These are phyloP conservation scores for Monosporascus sp. DNA, from an alignment of 2,329 filamentous ascomycete species.

Conservation along the genomic window DNA sequence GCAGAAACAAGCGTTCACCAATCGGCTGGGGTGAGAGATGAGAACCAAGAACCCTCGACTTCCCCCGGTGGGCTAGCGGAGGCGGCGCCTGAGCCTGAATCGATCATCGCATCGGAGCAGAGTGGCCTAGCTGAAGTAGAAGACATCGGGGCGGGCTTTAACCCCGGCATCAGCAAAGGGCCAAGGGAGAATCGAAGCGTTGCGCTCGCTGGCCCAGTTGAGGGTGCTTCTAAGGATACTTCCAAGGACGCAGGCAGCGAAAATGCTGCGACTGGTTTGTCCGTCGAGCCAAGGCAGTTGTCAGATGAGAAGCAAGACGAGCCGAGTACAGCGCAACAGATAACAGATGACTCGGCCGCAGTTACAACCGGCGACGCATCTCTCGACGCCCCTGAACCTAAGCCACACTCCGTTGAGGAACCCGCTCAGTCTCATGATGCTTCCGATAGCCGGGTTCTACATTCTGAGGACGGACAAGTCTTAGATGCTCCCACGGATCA, in stretches of 20 bases:
- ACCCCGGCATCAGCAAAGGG: conserved; percentile 8
- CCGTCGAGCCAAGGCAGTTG: conserved; percentile 2
- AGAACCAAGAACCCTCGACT: conserved; percentile 3
- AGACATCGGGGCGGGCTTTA: conserved; percentile 3
- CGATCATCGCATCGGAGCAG: conserved; percentile 5
- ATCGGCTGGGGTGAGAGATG: conserved; percentile 1
- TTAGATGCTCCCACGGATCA: background rate
- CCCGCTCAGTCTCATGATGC: conserved; percentile 1
- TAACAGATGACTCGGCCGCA: background rate
- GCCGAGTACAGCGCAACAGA: background rate
- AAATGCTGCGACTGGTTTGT: conserved; percentile 4
- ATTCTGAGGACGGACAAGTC: conserved; percentile 2
- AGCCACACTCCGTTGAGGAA: background rate
- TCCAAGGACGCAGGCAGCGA: conserved; percentile 3
- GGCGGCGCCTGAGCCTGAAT: conserved; percentile 8
- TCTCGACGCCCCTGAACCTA: background rate
- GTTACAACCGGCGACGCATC: background rate
- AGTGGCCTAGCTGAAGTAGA: conserved; percentile 9
- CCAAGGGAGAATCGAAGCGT: conserved; percentile 19
- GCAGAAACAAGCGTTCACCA: conserved; percentile 2
- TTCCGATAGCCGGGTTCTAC: background rate
- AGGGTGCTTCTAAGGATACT: conserved; percentile 9
- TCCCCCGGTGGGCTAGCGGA: background rate
- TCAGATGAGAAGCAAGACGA: background rate
- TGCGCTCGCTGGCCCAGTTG: conserved; percentile 14